Conservation (phyloP, 768 basidiomycete species). For the Postia placenta region DNA sequence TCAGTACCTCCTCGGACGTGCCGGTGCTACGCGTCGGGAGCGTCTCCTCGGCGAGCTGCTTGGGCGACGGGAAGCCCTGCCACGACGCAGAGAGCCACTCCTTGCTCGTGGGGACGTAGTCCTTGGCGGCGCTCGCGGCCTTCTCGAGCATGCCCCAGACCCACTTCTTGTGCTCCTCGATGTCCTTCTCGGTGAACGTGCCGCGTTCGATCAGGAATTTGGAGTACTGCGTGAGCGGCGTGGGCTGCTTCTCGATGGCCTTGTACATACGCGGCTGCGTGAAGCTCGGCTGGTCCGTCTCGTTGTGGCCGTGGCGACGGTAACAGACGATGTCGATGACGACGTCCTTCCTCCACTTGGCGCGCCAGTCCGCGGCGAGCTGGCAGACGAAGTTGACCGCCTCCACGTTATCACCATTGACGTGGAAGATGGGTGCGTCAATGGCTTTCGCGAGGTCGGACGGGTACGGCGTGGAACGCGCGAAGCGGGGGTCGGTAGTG, state of each 20-base stretch:
- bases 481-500: constrained; percentile 96
- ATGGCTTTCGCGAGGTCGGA: constrained; percentile 99
- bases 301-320: constrained; percentile 98
- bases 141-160: constrained; percentile 99
- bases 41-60: constrained; percentile 87
- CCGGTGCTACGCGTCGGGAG: constrained; percentile 92
- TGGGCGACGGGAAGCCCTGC: constrained; percentile 98
- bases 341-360: constrained; percentile 98
- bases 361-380: constrained; percentile 95
- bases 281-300: constrained; percentile 98
- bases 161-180: constrained; percentile 98
- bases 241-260: constrained; percentile 91
- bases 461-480: constrained; percentile 95
- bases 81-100: constrained; percentile 98
- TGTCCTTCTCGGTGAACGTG: constrained; percentile 93
- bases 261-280: constrained; percentile 99
- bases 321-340: constrained; percentile 99
- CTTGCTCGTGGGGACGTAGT: constrained; percentile 90
- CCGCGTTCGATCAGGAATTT: constrained; percentile 86
- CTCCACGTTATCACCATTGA: constrained; percentile 97
- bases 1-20: constrained; percentile 64
- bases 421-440: constrained; percentile 98
- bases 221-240: constrained; percentile 86
- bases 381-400: constrained; percentile 99
- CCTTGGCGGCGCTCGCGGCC: constrained; percentile 88